These are phyloP conservation scores for Komagataella pseudopastoris DNA, from an alignment of 805 yeast genomes.

Conservation along the genomic window DNA sequence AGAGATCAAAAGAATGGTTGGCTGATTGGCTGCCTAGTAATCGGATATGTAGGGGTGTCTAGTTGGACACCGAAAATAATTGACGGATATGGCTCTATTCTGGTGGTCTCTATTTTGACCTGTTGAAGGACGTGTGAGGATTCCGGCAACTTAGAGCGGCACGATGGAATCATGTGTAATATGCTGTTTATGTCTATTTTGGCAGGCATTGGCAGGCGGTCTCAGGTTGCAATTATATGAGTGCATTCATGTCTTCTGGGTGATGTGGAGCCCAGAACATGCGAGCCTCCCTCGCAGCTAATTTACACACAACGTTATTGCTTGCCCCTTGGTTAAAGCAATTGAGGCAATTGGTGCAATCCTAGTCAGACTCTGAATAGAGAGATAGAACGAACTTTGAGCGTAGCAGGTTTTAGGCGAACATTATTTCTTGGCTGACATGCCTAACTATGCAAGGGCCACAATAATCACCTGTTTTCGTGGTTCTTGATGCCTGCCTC, in stretches of 20 bases:
- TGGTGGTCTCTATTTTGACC: neutral
- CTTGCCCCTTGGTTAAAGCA: neutral
- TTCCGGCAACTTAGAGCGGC: too few species aligned
- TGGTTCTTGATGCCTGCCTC: neutral
- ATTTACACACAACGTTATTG: neutral
- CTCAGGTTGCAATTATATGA: too few species aligned
- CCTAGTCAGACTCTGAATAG: neutral
- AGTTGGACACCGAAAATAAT: neutral
- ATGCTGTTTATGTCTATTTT: too few species aligned
- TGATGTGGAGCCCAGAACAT: neutral
- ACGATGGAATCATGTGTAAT: too few species aligned
- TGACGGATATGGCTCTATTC: neutral
- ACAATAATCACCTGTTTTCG: neutral
- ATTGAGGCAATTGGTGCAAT: neutral
- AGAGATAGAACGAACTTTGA: neutral
- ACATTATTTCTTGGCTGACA: neutral
- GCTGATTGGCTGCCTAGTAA: neutral
- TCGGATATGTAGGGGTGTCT: neutral
- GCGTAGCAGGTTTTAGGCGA: neutral
- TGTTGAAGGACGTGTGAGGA: neutral
- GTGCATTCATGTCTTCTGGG: too few species aligned
- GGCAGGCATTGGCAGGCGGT: too few species aligned
- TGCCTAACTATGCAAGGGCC: neutral
- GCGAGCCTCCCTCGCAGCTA: neutral
- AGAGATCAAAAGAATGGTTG: neutral